Base-by-base conservation (phyloP, 768 basidiomycete species). In the Wakefieldia striispora region DNA sequence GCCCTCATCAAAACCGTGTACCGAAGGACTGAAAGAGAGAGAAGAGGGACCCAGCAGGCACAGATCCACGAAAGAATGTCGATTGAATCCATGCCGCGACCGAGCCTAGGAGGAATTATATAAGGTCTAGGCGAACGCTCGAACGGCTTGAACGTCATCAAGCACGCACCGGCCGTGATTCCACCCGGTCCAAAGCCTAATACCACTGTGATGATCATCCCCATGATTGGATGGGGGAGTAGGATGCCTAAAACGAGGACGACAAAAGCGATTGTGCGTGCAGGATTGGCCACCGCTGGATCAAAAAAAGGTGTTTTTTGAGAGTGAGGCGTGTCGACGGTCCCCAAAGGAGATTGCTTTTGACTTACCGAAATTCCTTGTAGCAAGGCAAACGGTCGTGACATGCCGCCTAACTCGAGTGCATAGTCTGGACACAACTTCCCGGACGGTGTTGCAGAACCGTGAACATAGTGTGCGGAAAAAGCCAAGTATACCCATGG, bases 21-120 rank as follows among this genome's bases (percentile, higher is more conserved):
- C 59, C 56, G 6, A 49, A 41, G 0, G 52, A 62, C 1, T 62
- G 60, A 0, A 58, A 5, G 8, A 3, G 1, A 1, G 59, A 5
- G 24, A 62, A 60, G 0, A 47, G 0, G 0, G 56, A 59, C 0
- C 37, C 51, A 0, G 14, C 2, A 0, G 56, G 56, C 0, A 60
- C 49, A 9, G 1, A 34, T 0, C 36, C 56, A 14, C 56, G 49
- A 8, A 40, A 50, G 1, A 46, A 14, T 0, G 0, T 5, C 0
- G 54, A 2, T 16, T 59, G 58, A 0, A 40, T 13, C 1, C 1
- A 1, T 0, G 59, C 47, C 0, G 59, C 59, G 6, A 42, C 0
- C 1, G 59, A 59, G 1, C 47, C 58, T 59, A 38, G 29, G 7
- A 31, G 8, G 9, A 19, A 7, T 1, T 6, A 44, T n/a, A n/a